Percentiles rank a stretch among this genome's conserved stretches.
phyloP scores from a whole-genome alignment of 257 asterid species.

The Capsicum rhomboideum region DNA sequence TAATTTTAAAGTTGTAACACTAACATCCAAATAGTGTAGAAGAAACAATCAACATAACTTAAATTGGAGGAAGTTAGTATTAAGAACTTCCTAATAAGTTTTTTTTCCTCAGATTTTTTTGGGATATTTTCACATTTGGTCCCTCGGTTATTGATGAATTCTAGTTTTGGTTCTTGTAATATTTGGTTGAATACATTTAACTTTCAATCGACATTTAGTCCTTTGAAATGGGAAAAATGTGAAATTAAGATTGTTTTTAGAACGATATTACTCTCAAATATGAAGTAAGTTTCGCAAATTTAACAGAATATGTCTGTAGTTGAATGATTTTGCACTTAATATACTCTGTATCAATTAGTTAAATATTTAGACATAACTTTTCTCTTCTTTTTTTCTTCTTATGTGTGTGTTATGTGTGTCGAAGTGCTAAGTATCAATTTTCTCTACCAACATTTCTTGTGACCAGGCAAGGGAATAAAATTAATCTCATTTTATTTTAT shows the following conservation, averaged over 20 bases:
- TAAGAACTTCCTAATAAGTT: not conserved
- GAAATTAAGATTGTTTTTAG: not conserved
- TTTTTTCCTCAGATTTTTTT: not conserved
- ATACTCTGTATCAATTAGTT: not conserved
- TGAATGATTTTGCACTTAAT: not conserved
- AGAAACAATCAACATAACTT: not conserved
- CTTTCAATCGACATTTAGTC: not conserved
- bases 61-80: no score
- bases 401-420: no score
- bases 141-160: not conserved
- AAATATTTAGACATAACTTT: not conserved
- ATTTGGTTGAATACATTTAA: not conserved
- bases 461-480: not conserved
- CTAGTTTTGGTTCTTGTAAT: not conserved
- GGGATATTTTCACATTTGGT: not conserved
- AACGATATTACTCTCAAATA: not conserved
- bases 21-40: not conserved
- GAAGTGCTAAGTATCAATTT: no score
- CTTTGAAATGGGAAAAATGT: not conserved
- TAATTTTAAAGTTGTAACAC: not conserved
- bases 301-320: not conserved
- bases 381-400: no score
- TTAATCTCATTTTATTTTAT: no score
- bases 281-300: not conserved
- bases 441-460: not conserved